A percentile compares a stretch with the other conserved stretches of the same genome.
These are phyloP conservation scores for Agapanthus africanus DNA, from an alignment of 106 monocot species.

Conservation along the genomic window DNA sequence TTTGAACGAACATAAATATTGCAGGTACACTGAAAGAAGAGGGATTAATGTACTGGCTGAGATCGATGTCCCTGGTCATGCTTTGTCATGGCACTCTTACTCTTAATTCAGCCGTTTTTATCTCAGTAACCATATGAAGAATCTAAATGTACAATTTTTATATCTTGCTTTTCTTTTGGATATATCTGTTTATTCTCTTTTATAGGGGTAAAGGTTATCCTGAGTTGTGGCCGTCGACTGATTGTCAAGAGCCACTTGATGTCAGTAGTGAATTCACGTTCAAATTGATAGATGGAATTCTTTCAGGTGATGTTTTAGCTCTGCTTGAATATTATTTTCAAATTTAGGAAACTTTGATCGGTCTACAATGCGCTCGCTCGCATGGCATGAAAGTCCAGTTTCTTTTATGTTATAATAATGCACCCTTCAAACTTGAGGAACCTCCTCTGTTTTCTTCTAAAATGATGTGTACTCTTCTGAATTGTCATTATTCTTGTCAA, in stretches of 20 bases:
- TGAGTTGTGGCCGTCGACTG: constrained; percentile 63
- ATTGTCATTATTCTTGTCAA: constrained; percentile 2
- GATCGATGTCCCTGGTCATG: constrained; percentile 92
- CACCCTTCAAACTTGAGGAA: neutral
- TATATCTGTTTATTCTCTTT: constrained; percentile 10
- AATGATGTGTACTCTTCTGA: neutral
- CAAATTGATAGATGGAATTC: constrained; percentile 84
- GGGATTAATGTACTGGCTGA: constrained; percentile 88
- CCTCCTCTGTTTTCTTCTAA: neutral
- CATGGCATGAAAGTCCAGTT: too few species aligned
- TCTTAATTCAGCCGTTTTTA: too few species aligned
- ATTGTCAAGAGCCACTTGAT: constrained; percentile 80
- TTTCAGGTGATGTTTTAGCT: constrained; percentile 48
- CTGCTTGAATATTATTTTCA: neutral
- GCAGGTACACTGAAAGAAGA: constrained; percentile 73
- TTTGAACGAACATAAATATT: constrained; percentile 20
- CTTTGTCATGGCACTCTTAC: constrained; percentile 81
- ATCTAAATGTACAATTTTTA: too few species aligned
- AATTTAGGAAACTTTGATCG: neutral
- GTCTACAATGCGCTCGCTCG: neutral
- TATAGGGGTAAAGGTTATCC: constrained; percentile 80
- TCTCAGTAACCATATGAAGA: too few species aligned
- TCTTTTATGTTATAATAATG: too few species aligned
- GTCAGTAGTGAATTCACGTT: constrained; percentile 81
- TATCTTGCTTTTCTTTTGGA: too few species aligned